A percentile compares a stretch with the other conserved stretches of the same genome.
These are phyloP conservation scores for Pythium volutum DNA, from an alignment of 352 stramenopile genomes.

Conservation along the genomic window DNA sequence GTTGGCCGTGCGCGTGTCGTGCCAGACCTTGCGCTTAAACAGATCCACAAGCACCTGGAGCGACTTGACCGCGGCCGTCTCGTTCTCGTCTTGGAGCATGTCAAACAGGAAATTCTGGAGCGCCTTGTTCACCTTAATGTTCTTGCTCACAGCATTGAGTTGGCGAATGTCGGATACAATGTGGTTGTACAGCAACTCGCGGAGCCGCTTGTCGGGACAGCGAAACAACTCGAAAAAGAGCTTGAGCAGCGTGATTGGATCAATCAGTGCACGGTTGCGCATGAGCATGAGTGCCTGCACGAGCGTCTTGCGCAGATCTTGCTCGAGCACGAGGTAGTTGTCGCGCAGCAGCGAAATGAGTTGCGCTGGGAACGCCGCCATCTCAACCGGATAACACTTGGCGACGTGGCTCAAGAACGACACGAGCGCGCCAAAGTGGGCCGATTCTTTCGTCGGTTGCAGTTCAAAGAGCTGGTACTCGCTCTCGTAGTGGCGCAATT, in stretches of 20 bases:
- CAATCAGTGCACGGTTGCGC: constrained; percentile 92
- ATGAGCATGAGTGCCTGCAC: constrained; percentile 96
- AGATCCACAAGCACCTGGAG: constrained; percentile 94
- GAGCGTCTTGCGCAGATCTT: constrained; percentile 92
- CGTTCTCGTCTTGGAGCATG: constrained; percentile 91
- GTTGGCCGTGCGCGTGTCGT: constrained; percentile 95
- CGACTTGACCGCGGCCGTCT: constrained; percentile 84
- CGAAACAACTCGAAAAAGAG: constrained; percentile 97
- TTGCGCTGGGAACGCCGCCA: constrained; percentile 84
- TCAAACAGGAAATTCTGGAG: constrained; percentile 96
- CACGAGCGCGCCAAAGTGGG: constrained; percentile 94
- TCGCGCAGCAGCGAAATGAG: constrained; percentile 92
- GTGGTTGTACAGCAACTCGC: constrained; percentile 94
- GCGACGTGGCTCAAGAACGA: constrained; percentile 95
- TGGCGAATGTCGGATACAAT: constrained; percentile 94
- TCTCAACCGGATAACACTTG: constrained; percentile 87
- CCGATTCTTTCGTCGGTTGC: constrained; percentile 88
- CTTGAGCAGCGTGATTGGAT: constrained; percentile 92
- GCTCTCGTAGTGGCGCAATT: constrained; percentile 95
- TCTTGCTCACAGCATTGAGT: constrained; percentile 88
- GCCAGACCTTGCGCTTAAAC: constrained; percentile 97
- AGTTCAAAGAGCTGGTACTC: constrained; percentile 96
- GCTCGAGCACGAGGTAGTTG: constrained; percentile 88
- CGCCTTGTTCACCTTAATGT: constrained; percentile 94
- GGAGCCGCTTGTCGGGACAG: constrained; percentile 94